A percentile compares a stretch with the other conserved stretches of the same genome.
Evolutionary conservation across 805 yeast species (phyloP).

Genomic region (Hanseniaspora mollemarum): DNA sequence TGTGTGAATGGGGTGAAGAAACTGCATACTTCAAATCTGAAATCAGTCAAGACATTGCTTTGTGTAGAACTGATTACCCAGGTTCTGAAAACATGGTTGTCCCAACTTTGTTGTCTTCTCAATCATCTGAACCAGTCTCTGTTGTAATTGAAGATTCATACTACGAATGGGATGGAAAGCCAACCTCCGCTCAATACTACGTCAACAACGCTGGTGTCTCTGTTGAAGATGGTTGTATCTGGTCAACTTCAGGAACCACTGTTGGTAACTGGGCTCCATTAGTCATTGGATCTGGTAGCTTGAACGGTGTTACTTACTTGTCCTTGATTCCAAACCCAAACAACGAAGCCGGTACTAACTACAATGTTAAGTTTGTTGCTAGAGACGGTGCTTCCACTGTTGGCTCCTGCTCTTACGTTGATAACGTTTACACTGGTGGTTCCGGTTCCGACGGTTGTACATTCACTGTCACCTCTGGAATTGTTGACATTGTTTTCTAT

Average conservation of each 20-base stretch:
- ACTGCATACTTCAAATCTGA: slow-evolving; percentile 45
- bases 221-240: slow-evolving; percentile 55
- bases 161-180: slow-evolving; percentile 51
- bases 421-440: slow-evolving; percentile 57
- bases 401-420: slow-evolving; percentile 69
- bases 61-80: slow-evolving; percentile 72
- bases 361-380: slow-evolving; percentile 64
- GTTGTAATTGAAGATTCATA: slow-evolving; percentile 51
- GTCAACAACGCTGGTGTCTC: slow-evolving; percentile 69
- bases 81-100: slow-evolving; percentile 73
- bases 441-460: slow-evolving; percentile 69
- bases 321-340: slow-evolving; percentile 72
- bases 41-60: slow-evolving; percentile 43
- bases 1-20: slow-evolving; percentile 56
- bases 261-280: slow-evolving; percentile 76
- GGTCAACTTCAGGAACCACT: slow-evolving; percentile 51
- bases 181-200: slow-evolving; percentile 62
- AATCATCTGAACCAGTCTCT: slow-evolving; percentile 35
- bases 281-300: slow-evolving; percentile 65
- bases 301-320: slow-evolving; percentile 49
- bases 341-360: slow-evolving; percentile 46
- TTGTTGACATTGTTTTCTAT: slow-evolving; percentile 51
- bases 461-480: slow-evolving; percentile 49
- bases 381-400: slow-evolving; percentile 45
- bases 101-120: slow-evolving; percentile 50